phyloP scores from a whole-genome alignment of 306 rosid genomes.

The Lupinus albus region DNA sequence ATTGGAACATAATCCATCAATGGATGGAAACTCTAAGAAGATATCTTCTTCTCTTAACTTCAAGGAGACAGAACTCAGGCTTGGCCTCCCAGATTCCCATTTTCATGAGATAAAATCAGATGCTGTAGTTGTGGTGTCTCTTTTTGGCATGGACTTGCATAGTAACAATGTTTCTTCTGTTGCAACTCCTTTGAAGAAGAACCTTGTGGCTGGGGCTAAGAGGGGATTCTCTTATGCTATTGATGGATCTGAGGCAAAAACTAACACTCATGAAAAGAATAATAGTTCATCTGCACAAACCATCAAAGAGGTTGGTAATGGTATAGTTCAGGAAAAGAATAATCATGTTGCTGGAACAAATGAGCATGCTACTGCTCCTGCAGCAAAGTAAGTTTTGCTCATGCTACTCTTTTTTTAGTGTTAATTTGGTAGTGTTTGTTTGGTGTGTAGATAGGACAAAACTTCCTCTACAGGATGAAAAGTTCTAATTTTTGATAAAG shows the following conservation, averaged over 20 bases:
- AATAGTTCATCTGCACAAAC: constrained; percentile 29
- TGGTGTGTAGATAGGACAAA: no score
- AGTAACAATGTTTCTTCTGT: constrained; percentile 45
- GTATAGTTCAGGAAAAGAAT: constrained; percentile 62
- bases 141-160: constrained; percentile 66
- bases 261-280: constrained; percentile 13
- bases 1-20: constrained; percentile 63
- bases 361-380: constrained; percentile 66
- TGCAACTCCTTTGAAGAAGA: constrained; percentile 52
- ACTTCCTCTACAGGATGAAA: no score
- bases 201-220: constrained; percentile 65
- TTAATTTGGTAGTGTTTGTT: neutral
- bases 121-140: constrained; percentile 45
- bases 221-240: constrained; percentile 87
- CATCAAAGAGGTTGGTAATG: constrained; percentile 57
- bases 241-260: constrained; percentile 61
- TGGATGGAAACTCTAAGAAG: constrained; percentile 67
- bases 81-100: constrained; percentile 78
- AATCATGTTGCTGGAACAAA: constrained; percentile 48
- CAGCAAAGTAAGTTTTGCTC: constrained; percentile 68
- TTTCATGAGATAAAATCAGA: constrained; percentile 68
- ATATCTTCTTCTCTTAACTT: constrained; percentile 56
- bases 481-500: no score
- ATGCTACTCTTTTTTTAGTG: neutral
- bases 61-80: constrained; percentile 91